Evolutionary conservation across 225 moss, liverwort and hornwort genomes (phyloP).

Genomic region (Physcomitrium patens): DNA sequence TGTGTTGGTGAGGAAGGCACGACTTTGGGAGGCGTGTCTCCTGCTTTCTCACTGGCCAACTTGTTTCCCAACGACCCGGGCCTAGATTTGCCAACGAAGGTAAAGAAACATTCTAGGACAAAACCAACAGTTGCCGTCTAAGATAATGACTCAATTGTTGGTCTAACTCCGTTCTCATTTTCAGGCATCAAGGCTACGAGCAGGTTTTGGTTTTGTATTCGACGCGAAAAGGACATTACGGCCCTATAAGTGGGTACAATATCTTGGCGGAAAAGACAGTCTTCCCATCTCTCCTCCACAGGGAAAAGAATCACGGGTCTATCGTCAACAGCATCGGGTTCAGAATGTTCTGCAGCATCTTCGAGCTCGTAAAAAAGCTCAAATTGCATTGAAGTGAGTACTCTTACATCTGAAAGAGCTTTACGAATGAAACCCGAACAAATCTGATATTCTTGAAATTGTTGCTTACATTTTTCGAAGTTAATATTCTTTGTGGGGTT

Average conservation of each 20-base stretch:
- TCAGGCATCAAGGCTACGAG: conserved; percentile 81
- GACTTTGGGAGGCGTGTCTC: conserved; percentile 60
- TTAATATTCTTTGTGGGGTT: background rate
- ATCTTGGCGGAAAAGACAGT: conserved; percentile 86
- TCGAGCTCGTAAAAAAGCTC: conserved; percentile 78
- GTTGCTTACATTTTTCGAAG: conserved; percentile 14
- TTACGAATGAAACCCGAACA: conserved; percentile 10
- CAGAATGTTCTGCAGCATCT: conserved; percentile 83
- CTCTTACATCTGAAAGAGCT: conserved; percentile 15
- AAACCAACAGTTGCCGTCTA: conserved; percentile 78
- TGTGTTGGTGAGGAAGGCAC: conserved; percentile 79
- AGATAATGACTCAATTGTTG: conserved; percentile 44
- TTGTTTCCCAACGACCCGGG: conserved; percentile 93
- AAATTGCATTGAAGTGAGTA: conserved; percentile 90
- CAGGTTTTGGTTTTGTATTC: conserved; percentile 74
- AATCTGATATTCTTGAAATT: background rate
- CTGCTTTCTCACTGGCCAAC: conserved; percentile 69
- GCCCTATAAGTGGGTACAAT: conserved; percentile 92
- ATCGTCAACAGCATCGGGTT: conserved; percentile 84
- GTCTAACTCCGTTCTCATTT: conserved; percentile 26
- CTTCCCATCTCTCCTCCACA: conserved; percentile 81
- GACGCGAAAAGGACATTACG: conserved; percentile 68
- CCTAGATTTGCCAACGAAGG: conserved; percentile 82
- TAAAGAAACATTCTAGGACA: conserved; percentile 47
- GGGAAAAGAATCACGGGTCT: conserved; percentile 55